Conservation (phyloP, 306 rosid species). For the Gleditsia sinensis region DNA sequence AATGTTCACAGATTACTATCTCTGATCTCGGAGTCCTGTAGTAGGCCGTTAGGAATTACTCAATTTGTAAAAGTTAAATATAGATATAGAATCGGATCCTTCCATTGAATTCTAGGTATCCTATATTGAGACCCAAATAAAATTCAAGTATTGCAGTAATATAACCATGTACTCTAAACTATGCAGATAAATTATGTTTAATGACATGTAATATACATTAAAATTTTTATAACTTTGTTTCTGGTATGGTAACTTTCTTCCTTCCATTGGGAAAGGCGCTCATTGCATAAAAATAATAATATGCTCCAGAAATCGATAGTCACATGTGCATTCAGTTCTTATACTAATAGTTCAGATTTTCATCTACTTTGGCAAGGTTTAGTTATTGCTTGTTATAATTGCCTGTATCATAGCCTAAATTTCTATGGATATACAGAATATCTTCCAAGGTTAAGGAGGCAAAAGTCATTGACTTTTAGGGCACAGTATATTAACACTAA, state of each 20-base stretch:
- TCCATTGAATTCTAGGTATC: slow-evolving; percentile 2
- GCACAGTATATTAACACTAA: slow-evolving; percentile 80
- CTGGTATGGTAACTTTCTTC: background rate
- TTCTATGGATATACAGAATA: slow-evolving; percentile 49
- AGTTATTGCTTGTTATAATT: slow-evolving; percentile 11
- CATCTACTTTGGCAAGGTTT: slow-evolving; percentile 5
- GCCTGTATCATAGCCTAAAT: slow-evolving; percentile 1
- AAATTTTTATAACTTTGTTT: background rate
- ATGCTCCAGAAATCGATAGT: background rate
- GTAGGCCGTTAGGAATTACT: background rate
- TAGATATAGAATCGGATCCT: background rate
- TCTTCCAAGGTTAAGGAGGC: slow-evolving; percentile 74
- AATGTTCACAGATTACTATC: background rate
- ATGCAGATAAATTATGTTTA: slow-evolving; percentile 1
- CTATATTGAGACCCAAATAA: background rate
- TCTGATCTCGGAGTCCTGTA: background rate
- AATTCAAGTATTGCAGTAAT: slow-evolving; percentile 7
- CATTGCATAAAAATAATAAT: background rate
- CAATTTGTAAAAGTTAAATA: slow-evolving; percentile 2
- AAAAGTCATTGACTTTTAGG: slow-evolving; percentile 89
- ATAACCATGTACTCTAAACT: background rate
- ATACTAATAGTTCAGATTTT: slow-evolving; percentile 13
- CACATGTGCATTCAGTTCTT: slow-evolving; percentile 11
- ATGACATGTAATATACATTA: background rate
- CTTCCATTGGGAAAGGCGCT: background rate